Evolutionary conservation across 495 filamentous ascomycete genomes (phyloP), one percentile per base, ranked within the genome.

Genomic region (Podospora didyma): DNA sequence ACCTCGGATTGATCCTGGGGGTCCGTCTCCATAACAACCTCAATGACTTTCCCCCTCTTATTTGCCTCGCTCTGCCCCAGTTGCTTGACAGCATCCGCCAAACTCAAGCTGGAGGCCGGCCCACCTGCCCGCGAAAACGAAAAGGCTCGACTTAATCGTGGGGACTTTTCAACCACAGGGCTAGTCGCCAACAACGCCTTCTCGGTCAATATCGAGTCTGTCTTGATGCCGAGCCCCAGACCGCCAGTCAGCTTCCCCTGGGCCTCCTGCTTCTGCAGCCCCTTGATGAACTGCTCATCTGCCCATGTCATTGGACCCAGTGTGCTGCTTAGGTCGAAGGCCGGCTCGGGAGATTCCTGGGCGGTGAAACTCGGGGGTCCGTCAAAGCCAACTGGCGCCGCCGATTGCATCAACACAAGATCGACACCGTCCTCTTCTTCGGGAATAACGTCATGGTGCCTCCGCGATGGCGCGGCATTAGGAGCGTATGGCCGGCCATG

Each of bases 21-120:
- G 3, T 61, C 62, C 7, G 75, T 71, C 9, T 81, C 78, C 45
- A 78, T 63, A 20, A 82, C 69, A 1, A 83, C 72, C 60, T 80
- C 73, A 49, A 82, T 75, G 3, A 79, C 72, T 56, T 79, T 69
- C 7, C 78, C 77, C 12, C 76, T 63, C 50, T 74, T 79, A 61
- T 81, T 80, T 0, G 80, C 79, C 54, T 80, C 78, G 2, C 61
- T 68, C 61, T 81, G 79, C 2, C 71, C 78, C 7, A 80, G 61
- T 34, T 73, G 68, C 46, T 67, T 71, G 26, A 79, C 49, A 10
- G 75, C 72, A 35, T 65, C 62, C 17, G n/a, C n/a, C n/a, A n/a
- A n/a, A n/a, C 57, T 41, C 21, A 69, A 63, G 35, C 60, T 60
- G n/a, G 26, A 74, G 51, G 1, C 60, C 53, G 14, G 56, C 53